phyloP scores from a whole-genome alignment of 2,329 filamentous ascomycete species.

The Penicillium decumbens region DNA sequence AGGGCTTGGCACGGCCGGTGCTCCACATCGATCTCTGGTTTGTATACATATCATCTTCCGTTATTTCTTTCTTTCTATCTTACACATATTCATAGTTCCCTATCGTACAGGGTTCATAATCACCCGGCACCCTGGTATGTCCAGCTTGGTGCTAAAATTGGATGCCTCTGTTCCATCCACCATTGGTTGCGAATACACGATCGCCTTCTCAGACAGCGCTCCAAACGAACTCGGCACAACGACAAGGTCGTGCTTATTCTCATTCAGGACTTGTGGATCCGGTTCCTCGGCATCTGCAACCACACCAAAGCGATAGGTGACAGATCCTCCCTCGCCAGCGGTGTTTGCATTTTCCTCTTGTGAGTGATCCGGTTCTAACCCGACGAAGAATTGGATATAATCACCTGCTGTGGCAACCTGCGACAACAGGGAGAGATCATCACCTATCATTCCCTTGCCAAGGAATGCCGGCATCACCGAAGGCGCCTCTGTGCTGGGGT shows the following conservation, averaged over 20 bases:
- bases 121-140: constrained; percentile 33
- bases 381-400: constrained; percentile 41
- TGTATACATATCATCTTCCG: constrained; percentile 4
- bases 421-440: constrained; percentile 37
- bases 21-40: neutral
- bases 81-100: neutral
- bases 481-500: constrained; percentile 2
- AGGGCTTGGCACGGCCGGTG: constrained; percentile 25
- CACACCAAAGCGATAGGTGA: constrained; percentile 33
- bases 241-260: constrained; percentile 17
- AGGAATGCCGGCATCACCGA: constrained; percentile 19
- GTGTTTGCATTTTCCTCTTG: neutral
- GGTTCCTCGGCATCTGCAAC: constrained; percentile 25
- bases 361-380: constrained; percentile 21
- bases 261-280: neutral
- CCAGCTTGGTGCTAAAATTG: constrained; percentile 31
- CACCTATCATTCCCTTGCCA: constrained; percentile 21
- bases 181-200: constrained; percentile 30
- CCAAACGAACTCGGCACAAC: constrained; percentile 34
- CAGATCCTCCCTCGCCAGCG: constrained; percentile 2
- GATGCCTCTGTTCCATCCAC: constrained; percentile 3
- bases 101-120: constrained; percentile 13
- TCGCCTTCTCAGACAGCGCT: constrained; percentile 39
- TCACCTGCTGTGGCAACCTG: constrained; percentile 38
- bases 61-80: neutral